Evolutionary conservation across 2,329 filamentous ascomycete species (phyloP).

Genomic region (Ceratocystis papillata): DNA sequence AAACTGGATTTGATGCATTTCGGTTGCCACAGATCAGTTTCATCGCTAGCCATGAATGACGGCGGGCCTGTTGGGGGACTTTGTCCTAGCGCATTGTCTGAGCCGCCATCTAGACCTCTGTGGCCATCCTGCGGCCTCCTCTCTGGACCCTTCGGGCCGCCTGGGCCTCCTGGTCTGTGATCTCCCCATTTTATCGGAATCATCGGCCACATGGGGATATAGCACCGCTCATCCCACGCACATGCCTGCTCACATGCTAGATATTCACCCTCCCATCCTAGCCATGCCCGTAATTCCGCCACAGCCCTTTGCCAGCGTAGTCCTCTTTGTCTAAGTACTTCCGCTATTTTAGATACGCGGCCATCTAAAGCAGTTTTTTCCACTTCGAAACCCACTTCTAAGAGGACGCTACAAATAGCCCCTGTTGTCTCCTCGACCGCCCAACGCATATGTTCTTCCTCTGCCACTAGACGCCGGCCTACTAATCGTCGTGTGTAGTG

Average conservation of each 20-base stretch:
- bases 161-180: neutral
- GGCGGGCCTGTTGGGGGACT: neutral
- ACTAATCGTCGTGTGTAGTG: constrained; percentile 34
- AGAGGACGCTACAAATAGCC: constrained; percentile 35
- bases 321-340: neutral
- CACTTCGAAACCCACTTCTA: constrained; percentile 36
- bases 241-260: constrained; percentile 35
- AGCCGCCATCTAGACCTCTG: neutral
- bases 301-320: constrained; percentile 31
- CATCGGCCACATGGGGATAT: constrained; percentile 43
- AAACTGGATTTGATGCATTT: constrained; percentile 27
- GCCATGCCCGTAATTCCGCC: constrained; percentile 39
- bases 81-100: constrained; percentile 1
- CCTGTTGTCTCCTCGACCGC: constrained; percentile 35
- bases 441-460: constrained; percentile 33
- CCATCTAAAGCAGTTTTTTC: constrained; percentile 34
- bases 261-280: constrained; percentile 42
- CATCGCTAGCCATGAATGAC: constrained; percentile 14
- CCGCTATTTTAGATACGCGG: constrained; percentile 21
- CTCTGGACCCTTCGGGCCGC: neutral
- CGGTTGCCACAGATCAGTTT: constrained; percentile 28
- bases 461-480: constrained; percentile 28
- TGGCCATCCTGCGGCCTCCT: neutral
- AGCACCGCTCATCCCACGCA: constrained; percentile 37
- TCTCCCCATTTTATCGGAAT: constrained; percentile 22